phyloP scores from a whole-genome alignment of 345 rosid species.

The Balakata baccata region DNA sequence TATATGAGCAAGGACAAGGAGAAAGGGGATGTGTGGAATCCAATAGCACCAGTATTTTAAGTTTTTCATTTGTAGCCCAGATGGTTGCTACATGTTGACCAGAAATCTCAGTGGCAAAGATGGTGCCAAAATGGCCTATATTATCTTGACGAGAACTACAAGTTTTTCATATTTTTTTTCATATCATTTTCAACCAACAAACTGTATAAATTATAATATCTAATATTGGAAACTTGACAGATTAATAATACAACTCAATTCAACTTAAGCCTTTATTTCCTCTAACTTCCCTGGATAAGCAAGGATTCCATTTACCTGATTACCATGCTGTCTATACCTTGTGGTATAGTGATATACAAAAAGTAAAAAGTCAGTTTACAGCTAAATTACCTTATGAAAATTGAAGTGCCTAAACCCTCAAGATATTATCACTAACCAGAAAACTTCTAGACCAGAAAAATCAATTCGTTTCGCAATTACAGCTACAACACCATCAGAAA shows the following conservation, averaged over 20 bases:
- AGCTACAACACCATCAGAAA: background rate
- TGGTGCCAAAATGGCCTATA: background rate
- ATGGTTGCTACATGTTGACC: background rate
- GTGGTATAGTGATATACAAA: background rate
- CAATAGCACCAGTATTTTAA: background rate
- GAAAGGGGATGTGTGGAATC: background rate
- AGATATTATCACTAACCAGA: background rate
- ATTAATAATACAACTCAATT: background rate
- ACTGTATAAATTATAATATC: background rate
- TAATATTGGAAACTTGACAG: background rate
- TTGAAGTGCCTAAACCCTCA: background rate
- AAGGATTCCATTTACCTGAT: no score
- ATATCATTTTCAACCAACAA: background rate
- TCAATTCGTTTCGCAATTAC: background rate
- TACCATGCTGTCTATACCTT: background rate
- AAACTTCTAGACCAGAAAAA: background rate
- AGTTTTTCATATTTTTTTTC: background rate
- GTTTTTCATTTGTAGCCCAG: background rate
- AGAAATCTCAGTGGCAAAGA: background rate
- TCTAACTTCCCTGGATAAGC: no score
- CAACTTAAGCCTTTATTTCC: no score
- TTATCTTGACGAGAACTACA: background rate
- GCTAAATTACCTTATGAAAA: background rate
- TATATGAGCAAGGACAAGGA: background rate
- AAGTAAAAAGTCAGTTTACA: background rate